Evolutionary conservation across 108 stramenopile genomes (phyloP).

Genomic region (Bacterosira constricta): DNA sequence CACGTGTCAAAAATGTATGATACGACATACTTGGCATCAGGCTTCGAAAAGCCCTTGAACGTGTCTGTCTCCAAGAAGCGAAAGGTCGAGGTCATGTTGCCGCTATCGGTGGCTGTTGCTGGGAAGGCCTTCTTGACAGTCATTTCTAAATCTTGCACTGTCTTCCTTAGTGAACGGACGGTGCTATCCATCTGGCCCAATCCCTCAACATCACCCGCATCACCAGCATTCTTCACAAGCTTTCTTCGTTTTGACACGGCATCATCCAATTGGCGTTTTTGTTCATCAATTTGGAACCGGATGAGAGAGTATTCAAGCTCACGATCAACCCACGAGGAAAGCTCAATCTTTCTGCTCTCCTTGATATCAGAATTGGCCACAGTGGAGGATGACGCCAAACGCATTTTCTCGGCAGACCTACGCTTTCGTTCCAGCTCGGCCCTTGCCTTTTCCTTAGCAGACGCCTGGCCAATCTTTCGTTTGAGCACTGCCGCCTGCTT

Average conservation of each 20-base stretch:
- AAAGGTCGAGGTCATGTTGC: conserved; percentile 5
- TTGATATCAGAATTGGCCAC: conserved; percentile 11
- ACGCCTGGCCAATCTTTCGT: conserved; percentile 54
- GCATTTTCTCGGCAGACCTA: conserved; percentile 28
- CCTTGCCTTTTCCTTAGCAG: conserved; percentile 43
- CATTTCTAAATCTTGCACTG: conserved; percentile 24
- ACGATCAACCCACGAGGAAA: conserved; percentile 40
- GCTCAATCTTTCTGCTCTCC: conserved; percentile 37
- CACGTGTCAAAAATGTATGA: conserved; percentile 42
- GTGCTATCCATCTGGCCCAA: conserved; percentile 19
- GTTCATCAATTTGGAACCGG: conserved; percentile 28
- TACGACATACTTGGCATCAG: conserved; percentile 31
- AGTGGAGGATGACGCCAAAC: conserved; percentile 23
- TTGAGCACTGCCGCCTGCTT: conserved; percentile 59
- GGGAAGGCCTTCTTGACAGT: conserved; percentile 35
- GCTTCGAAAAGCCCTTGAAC: conserved; percentile 40
- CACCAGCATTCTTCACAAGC: conserved; percentile 9
- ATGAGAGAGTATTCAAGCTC: conserved; percentile 40
- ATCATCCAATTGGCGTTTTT: conserved; percentile 29
- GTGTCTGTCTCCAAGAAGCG: conserved; percentile 30
- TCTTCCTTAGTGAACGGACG: conserved; percentile 8
- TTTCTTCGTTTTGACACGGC: conserved; percentile 30
- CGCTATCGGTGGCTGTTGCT: too few species aligned
- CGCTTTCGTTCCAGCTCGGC: conserved; percentile 31
- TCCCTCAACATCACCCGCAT: conserved; percentile 9